Percentiles rank a stretch among this genome's conserved stretches.
These are phyloP conservation scores for Capronia epimyces DNA, from an alignment of 2,329 filamentous ascomycete species.

Conservation along the genomic window DNA sequence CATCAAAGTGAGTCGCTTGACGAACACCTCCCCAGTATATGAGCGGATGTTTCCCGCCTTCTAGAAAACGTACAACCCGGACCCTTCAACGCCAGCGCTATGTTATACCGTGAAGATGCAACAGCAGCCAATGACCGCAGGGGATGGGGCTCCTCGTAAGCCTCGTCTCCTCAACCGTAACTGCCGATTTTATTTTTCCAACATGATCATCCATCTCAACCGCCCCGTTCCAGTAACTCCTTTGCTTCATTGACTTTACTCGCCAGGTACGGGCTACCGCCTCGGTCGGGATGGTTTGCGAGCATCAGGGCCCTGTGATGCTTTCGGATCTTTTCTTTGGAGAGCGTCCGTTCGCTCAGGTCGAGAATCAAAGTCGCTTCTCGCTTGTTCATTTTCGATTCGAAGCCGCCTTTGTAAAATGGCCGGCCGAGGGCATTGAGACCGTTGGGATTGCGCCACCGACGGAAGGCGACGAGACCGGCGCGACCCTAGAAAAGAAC, in stretches of 20 bases:
- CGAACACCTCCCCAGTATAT: too few relatives aligned
- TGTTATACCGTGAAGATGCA: slow-evolving; percentile 14
- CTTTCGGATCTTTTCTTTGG: slow-evolving; percentile 91
- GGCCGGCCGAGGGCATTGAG: slow-evolving; percentile 77
- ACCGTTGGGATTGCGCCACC: slow-evolving; percentile 61
- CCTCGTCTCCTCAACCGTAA: neutral
- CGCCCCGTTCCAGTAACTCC: slow-evolving; percentile 78
- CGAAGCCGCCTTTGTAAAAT: slow-evolving; percentile 98
- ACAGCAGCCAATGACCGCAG: neutral
- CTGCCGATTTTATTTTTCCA: neutral
- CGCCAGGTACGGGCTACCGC: slow-evolving; percentile 90
- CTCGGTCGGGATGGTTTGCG: slow-evolving; percentile 94
- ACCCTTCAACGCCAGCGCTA: slow-evolving; percentile 18
- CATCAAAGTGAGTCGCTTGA: too few relatives aligned
- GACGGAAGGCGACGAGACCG: slow-evolving; percentile 79
- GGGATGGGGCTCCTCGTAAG: neutral
- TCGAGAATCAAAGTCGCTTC: slow-evolving; percentile 89
- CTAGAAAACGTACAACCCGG: neutral
- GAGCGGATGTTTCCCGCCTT: neutral
- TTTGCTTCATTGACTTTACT: slow-evolving; percentile 99
- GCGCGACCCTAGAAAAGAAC: slow-evolving; percentile 68
- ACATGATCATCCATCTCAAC: slow-evolving; percentile 6
- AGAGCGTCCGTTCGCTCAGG: slow-evolving; percentile 81
- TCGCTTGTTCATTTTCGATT: slow-evolving; percentile 84
- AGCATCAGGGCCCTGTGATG: slow-evolving; percentile 95